Evolutionary conservation across 805 yeast species (phyloP), one percentile per base, ranked within the genome.

Genomic region (Candida tallmaniae): DNA sequence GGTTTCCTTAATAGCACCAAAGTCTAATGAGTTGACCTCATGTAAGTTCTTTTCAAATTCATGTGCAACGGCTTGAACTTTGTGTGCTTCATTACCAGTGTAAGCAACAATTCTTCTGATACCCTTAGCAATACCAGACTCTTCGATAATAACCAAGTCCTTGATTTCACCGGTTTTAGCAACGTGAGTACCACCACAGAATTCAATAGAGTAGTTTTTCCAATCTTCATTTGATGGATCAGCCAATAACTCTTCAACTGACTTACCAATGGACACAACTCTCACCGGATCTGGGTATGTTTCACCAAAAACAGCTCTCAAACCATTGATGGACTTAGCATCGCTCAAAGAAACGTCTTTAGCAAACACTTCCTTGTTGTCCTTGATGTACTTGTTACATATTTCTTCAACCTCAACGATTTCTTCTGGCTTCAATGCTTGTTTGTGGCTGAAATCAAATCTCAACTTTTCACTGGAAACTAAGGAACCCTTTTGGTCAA

Each of bases 171-270:
- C 83, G 13, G 97, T 90, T 62, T 83, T 82, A 32, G 76, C 73
- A 46, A 93, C 96, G 54, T 93, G 99, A 9, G 98, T 93, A 65
- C 99, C 99, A 66, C 99, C 99, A 67, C 99, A 93, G 73, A 93
- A 93, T 68, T 93, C 99, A 46, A 93, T 73, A 1, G 96, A 86
- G 53, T 74, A 70, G 27, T 74, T 65, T 50, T 60, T 64, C 97
- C 98, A 93, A 52, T 85, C 76, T 33, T 67, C 65, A 54, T 76
- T 83, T 19, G 66, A 49, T 47, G 97, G 96, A 49, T 79, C 70
- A 5, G 71, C 69, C 46, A 90, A 58, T 47, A 93, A 68, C 10
- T 83, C 93, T 17, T 84, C 88, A 28, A 93, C 88, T 30, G 96
- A 80, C 26, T 76, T 82, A 54, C 99, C 99, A 53, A 93, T 84